Percentiles rank a stretch among this genome's conserved stretches.
These are phyloP conservation scores for Tricladium varicosporioides DNA, from an alignment of 2,329 filamentous ascomycete genomes.

Conservation along the genomic window DNA sequence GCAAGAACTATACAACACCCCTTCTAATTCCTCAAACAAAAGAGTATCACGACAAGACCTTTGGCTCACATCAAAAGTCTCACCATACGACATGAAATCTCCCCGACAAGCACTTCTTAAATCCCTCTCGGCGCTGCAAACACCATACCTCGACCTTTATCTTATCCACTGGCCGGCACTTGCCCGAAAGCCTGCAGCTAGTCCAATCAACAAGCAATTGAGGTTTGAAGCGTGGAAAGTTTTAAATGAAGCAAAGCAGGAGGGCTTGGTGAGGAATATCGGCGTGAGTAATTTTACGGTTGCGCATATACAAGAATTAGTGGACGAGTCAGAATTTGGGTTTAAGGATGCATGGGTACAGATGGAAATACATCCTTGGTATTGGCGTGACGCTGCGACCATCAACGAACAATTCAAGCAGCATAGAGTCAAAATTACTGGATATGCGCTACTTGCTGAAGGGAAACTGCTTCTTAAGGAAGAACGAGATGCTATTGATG, in stretches of 20 bases:
- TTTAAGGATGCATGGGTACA: constrained; percentile 70
- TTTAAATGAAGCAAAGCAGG: constrained; percentile 64
- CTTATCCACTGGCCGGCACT: constrained; percentile 68
- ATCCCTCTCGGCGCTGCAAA: constrained; percentile 57
- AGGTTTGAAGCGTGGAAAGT: constrained; percentile 64
- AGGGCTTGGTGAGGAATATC: constrained; percentile 72
- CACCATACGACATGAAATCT: constrained; percentile 5
- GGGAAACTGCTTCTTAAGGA: constrained; percentile 15
- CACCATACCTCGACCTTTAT: constrained; percentile 66
- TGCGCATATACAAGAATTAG: constrained; percentile 67
- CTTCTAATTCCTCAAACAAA: neutral
- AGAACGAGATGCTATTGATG: constrained; percentile 8
- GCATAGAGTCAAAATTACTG: constrained; percentile 10
- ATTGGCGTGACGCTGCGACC: constrained; percentile 23
- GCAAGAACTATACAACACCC: neutral
- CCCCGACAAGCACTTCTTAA: constrained; percentile 50
- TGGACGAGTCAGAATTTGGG: constrained; percentile 58
- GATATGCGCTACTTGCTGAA: constrained; percentile 24
- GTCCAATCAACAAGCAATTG: constrained; percentile 53
- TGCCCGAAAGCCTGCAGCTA: constrained; percentile 41
- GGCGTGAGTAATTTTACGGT: constrained; percentile 84
- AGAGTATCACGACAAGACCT: constrained; percentile 10
- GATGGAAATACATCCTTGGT: constrained; percentile 70
- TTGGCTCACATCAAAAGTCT: constrained; percentile 26
- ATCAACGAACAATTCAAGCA: constrained; percentile 17